Percentiles rank a stretch among this genome's conserved stretches.
Conservation (phyloP, 1,284 basidiomycete species). For the Cutaneotrichosporon arboriforme region DNA sequence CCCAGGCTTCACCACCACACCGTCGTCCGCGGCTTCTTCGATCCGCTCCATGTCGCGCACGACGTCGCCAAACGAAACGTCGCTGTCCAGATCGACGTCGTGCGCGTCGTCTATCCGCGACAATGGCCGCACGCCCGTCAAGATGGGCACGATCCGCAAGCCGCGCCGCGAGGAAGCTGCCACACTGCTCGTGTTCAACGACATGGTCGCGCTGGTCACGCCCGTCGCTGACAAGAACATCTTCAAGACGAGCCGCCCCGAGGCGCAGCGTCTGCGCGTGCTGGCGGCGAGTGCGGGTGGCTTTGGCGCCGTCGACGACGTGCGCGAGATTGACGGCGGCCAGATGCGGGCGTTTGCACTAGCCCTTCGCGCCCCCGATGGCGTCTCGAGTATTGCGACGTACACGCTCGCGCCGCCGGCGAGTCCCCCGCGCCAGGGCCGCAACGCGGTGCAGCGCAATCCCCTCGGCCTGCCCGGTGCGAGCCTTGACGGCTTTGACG, state of each 20-base stretch:
- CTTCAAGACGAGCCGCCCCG: constrained; percentile 23
- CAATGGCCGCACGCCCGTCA: constrained; percentile 9
- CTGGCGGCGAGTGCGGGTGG: constrained; percentile 33
- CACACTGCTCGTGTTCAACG: constrained; percentile 61
- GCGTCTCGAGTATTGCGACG: not conserved
- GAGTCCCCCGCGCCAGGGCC: constrained; percentile 2
- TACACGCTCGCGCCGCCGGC: constrained; percentile 9
- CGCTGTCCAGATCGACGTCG: constrained; percentile 8
- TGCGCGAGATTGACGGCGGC: constrained; percentile 28
- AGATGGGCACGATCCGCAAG: constrained; percentile 7
- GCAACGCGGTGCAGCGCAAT: constrained; percentile 7
- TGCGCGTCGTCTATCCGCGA: constrained; percentile 19
- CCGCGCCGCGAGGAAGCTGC: constrained; percentile 46
- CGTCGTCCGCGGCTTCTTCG: constrained; percentile 11
- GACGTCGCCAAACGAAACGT: not conserved
- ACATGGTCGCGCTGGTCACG: constrained; percentile 58
- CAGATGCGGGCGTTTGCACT: constrained; percentile 5
- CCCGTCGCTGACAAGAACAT: constrained; percentile 27
- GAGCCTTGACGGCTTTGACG: too few relatives aligned
- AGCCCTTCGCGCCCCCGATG: constrained; percentile 3
- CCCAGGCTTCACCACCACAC: constrained; percentile 15
- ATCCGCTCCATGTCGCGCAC: constrained; percentile 1
- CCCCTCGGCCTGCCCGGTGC: too few relatives aligned
- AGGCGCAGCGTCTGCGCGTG: constrained; percentile 21
- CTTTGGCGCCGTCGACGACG: constrained; percentile 35